Conservation (phyloP, 139 green algal species). For the Micractinium sp. region DNA sequence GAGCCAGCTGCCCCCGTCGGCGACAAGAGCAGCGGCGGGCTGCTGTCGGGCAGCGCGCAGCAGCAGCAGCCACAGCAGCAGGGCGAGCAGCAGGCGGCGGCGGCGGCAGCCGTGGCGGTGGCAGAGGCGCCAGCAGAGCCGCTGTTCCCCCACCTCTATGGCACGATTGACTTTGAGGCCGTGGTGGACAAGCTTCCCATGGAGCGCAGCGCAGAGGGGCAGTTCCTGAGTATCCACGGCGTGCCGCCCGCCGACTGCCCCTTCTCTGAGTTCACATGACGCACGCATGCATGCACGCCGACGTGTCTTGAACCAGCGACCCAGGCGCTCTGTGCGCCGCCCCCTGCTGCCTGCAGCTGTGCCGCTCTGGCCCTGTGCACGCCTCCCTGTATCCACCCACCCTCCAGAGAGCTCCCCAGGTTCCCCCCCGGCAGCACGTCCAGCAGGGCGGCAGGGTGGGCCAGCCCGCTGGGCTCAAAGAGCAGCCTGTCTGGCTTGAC, state of each 20-base stretch:
- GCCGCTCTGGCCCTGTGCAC: too few species aligned
- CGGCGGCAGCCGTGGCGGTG: not conserved
- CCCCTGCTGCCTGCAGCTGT: not conserved
- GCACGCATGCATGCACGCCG: too few species aligned
- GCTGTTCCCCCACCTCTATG: slow-evolving; percentile 78
- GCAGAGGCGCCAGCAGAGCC: slow-evolving; percentile 19
- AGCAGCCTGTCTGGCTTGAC: slow-evolving; percentile 66
- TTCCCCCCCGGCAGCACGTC: slow-evolving; percentile 60
- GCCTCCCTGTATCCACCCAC: too few species aligned
- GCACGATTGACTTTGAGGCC: slow-evolving; percentile 62
- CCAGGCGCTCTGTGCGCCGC: not conserved
- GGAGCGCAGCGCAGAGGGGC: slow-evolving; percentile 16
- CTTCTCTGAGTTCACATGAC: not conserved
- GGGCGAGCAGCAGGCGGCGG: slow-evolving; percentile 2
- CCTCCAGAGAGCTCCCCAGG: slow-evolving; percentile 46
- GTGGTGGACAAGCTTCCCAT: slow-evolving; percentile 58
- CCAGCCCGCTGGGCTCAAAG: slow-evolving; percentile 56
- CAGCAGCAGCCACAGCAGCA: not conserved
- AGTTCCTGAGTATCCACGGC: slow-evolving; percentile 33
- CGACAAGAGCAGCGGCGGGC: slow-evolving; percentile 24
- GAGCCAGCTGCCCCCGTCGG: slow-evolving; percentile 74
- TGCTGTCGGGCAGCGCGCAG: not conserved
- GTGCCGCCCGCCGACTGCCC: not conserved
- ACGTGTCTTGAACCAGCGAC: too few species aligned
- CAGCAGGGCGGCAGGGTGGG: slow-evolving; percentile 67